These are phyloP conservation scores for Daldinia decipiens DNA, from an alignment of 495 filamentous ascomycete genomes.

Conservation along the genomic window DNA sequence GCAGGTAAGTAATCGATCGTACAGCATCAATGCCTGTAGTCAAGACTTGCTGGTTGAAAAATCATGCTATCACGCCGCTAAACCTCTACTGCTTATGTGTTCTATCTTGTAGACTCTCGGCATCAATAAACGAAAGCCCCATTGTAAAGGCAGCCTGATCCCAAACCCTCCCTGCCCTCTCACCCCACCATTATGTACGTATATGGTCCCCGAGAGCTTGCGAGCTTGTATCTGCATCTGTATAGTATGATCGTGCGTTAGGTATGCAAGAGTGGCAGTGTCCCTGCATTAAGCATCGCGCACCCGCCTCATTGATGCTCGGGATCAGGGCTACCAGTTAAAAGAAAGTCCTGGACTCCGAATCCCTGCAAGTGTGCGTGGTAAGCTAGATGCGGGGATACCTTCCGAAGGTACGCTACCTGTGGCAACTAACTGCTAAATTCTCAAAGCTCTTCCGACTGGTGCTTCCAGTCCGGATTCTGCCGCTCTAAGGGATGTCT, in stretches of 20 bases:
- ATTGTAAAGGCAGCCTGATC: neutral
- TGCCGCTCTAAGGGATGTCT: slow-evolving; percentile 6
- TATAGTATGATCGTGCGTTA: slow-evolving; percentile 9
- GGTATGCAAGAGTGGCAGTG: slow-evolving; percentile 15
- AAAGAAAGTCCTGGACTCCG: slow-evolving; percentile 17
- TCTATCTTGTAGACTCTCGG: neutral
- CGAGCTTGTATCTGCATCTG: neutral
- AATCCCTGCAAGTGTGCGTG: slow-evolving; percentile 15
- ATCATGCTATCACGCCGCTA: slow-evolving; percentile 22
- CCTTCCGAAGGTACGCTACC: slow-evolving; percentile 22
- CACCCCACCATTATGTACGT: neutral
- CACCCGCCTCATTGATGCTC: slow-evolving; percentile 29
- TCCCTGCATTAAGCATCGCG: slow-evolving; percentile 39
- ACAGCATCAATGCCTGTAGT: neutral
- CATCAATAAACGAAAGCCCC: neutral
- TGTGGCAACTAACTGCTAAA: slow-evolving; percentile 19
- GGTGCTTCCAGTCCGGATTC: slow-evolving; percentile 10
- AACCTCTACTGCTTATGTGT: neutral
- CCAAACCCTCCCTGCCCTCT: neutral
- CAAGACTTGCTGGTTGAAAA: neutral
- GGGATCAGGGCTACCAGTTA: slow-evolving; percentile 28
- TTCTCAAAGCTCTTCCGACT: slow-evolving; percentile 20
- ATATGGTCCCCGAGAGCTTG: too few relatives aligned
- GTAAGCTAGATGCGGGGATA: slow-evolving; percentile 33
- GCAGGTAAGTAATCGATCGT: slow-evolving; percentile 16